Base-by-base conservation (phyloP, 176 grass and related monocot species). In the Aegilops sharonensis region DNA sequence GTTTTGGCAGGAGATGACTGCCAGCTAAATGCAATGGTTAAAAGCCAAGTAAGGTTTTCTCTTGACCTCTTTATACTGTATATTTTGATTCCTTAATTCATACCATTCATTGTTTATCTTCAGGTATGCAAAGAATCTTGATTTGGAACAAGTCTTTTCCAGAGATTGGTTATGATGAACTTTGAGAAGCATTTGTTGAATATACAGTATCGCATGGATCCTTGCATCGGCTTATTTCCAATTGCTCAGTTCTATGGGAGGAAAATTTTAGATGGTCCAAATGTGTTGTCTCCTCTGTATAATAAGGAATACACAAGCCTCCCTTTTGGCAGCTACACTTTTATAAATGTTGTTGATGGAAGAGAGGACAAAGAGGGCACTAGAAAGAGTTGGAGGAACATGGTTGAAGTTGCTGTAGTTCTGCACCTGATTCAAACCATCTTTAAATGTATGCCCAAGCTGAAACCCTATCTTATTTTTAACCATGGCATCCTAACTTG, bases 161-260 rank as follows among this genome's bases (percentile, higher is more conserved):
- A 92, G 77, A 91, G 94, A 85, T 79, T 97, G 54, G 86, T 92
- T 17, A 43, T 9, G 27, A 32, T 94, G n/a, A 43, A 80, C 34
- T 86, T 85, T 80, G 81, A 85, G 37, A 97, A 94, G 27, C 82
- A 92, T 63, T 80, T 97, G 64, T 37, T 97, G 65, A 92, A 97
- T 39, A 89, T 85, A 80, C 94, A 97, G 42, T 97, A 97, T 79
- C 86, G 94, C 18, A 94, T 97, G 94, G 81, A 89, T 30, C 92
- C 92, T 80, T 72, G 42, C 48, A 97, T 97, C 40, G 91, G 94
- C 35, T 72, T 80, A 32, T 97, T 94, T 87, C 94, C 90, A 82
- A 94, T 92, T 78, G 64, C 64, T 75, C 70, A 21, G 25, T 92
- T 97, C 83, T 97, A 97, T 73, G 65, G 61, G 48, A 79, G 42